phyloP scores from a whole-genome alignment of 495 filamentous ascomycete species.

The Mytilinidion resinicola region DNA sequence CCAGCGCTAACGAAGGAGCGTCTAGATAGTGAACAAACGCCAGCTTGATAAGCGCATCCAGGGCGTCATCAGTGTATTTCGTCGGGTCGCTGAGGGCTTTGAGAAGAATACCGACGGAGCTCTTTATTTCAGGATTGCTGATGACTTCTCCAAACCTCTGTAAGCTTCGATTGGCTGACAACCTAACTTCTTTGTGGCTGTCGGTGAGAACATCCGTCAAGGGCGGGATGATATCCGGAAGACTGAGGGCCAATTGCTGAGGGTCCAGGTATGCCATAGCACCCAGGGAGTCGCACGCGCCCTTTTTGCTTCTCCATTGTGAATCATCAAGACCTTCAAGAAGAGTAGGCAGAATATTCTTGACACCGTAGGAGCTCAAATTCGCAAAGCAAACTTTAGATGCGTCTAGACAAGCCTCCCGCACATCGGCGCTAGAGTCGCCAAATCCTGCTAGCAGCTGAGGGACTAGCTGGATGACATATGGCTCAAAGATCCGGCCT shows the following conservation, averaged over 20 bases:
- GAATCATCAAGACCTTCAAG: slow-evolving; percentile 89
- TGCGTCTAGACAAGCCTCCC: slow-evolving; percentile 85
- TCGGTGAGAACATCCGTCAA: slow-evolving; percentile 90
- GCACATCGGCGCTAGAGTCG: slow-evolving; percentile 78
- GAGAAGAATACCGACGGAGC: slow-evolving; percentile 78
- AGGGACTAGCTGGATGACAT: slow-evolving; percentile 90
- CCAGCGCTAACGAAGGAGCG: slow-evolving; percentile 86
- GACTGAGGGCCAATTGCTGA: slow-evolving; percentile 80
- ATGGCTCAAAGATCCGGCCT: slow-evolving; percentile 86
- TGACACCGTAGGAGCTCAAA: slow-evolving; percentile 91
- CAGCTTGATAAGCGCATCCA: slow-evolving; percentile 91
- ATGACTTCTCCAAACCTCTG: slow-evolving; percentile 98
- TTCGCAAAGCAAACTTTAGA: slow-evolving; percentile 90
- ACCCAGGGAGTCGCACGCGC: slow-evolving; percentile 89
- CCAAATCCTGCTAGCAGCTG: slow-evolving; percentile 85
- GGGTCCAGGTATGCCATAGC: slow-evolving; percentile 98
- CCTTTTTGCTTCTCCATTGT: slow-evolving; percentile 97
- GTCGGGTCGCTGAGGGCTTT: slow-evolving; percentile 97
- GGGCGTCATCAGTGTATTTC: slow-evolving; percentile 91
- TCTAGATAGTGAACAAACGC: slow-evolving; percentile 95
- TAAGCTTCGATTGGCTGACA: slow-evolving; percentile 86
- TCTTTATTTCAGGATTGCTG: slow-evolving; percentile 93
- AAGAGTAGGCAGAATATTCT: slow-evolving; percentile 83
- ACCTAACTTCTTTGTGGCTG: slow-evolving; percentile 92
- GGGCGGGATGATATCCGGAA: slow-evolving; percentile 94